Evolutionary conservation across 148 eudicot species (phyloP), one percentile per base, ranked within the genome.

Genomic region (Rhododendron molle): DNA sequence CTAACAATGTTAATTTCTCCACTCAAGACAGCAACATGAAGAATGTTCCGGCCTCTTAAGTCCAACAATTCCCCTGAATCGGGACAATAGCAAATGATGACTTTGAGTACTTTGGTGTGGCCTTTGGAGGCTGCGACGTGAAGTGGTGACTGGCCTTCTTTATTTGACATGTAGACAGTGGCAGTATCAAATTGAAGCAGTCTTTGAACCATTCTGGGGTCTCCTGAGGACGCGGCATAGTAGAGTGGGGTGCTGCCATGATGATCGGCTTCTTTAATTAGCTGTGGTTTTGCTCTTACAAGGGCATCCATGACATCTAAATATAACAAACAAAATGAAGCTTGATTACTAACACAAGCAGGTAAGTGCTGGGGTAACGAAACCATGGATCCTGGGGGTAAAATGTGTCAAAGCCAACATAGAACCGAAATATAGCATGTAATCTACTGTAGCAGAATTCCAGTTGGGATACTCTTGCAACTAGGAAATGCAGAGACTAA

Each of bases 1-100:
- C 6, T 43, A 20, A 77, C 80, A 11, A 23, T 30, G 5, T 44
- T 3, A 3, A 44, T 0, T 7, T 77, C 9, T 21, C 52, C 80
- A 44, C 52, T 44, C 9, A 77, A 32, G 30, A 77, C 32, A 43
- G 52, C 80, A 10, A 23, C 11, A 18, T 77, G 80, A 77, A 77
- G 80, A 20, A 43, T 11, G 30, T 77, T 77, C 7, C 5, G 15
- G 30, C 52, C 52, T 77, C 18, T 43, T 12, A 3, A 43, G 52
- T 77, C 54, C 49, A 77, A n/a, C 52, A 77, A 77, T 44, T 21
- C 52, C 13, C 80, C 80, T 40, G 80, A 77, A 44, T 43, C 80
- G 0, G 54, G 80, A 5, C 80, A 77, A 23, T 10, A 16, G 26
- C 16, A 6, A 43, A 77, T 44, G 15, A 77, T 77, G 4, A 40